Percentiles rank a stretch among this genome's conserved stretches.
phyloP scores from a whole-genome alignment of 768 basidiomycete genomes.

The Calvatia gigantea region DNA sequence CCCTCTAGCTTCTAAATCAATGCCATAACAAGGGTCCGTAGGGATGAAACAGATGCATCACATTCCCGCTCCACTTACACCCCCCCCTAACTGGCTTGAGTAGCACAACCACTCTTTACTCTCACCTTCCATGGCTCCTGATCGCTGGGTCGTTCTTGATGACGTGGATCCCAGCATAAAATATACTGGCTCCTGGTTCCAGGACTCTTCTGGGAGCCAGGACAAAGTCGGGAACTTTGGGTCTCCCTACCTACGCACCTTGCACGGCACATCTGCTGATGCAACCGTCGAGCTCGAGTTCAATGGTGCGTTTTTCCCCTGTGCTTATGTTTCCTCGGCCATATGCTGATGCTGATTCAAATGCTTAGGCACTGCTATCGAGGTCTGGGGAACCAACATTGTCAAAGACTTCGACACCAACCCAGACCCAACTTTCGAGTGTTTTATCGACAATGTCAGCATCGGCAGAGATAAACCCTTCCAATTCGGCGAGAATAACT shows the following conservation, averaged over 20 bases:
- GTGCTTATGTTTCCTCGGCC: not conserved
- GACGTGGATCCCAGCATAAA: conserved; percentile 28
- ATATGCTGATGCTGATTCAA: not conserved
- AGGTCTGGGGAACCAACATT: conserved; percentile 17
- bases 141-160: conserved; percentile 29
- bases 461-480: conserved; percentile 16
- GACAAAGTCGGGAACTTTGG: not conserved
- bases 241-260: not conserved
- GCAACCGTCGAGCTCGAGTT: conserved; percentile 4
- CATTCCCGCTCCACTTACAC: not conserved
- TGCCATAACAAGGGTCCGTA: too few species aligned
- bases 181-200: conserved; percentile 29
- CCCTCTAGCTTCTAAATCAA: too few species aligned
- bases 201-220: conserved; percentile 7
- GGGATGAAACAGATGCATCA: too few species aligned
- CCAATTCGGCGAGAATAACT: conserved; percentile 21
- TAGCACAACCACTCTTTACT: not conserved
- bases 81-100: not conserved
- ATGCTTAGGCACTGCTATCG: conserved; percentile 16
- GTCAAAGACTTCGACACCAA: conserved; percentile 16
- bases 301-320: not conserved
- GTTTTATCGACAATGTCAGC: conserved; percentile 22
- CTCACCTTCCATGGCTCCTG: not conserved
- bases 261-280: conserved; percentile 3
- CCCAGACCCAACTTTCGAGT: conserved; percentile 16